These are phyloP conservation scores for Sporothrix humicola DNA, from an alignment of 2,329 filamentous ascomycete genomes.

Conservation along the genomic window DNA sequence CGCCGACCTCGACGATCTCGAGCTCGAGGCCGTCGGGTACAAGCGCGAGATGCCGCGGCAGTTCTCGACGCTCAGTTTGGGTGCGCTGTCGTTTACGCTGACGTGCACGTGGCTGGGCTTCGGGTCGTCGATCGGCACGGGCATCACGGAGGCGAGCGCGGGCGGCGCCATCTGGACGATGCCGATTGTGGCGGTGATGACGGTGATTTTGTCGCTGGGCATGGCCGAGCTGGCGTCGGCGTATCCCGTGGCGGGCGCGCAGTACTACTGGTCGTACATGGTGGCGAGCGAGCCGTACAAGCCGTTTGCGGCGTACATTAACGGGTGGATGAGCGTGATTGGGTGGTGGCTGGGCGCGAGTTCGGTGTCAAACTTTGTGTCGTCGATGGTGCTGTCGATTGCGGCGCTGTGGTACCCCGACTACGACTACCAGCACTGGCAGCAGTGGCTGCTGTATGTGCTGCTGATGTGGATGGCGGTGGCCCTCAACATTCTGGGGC, in stretches of 20 bases:
- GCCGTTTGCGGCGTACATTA: conserved; percentile 40
- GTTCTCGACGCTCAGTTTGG: conserved; percentile 42
- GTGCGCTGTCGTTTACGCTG: conserved; percentile 43
- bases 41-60: conserved; percentile 43
- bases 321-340: conserved; percentile 34
- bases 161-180: conserved; percentile 43
- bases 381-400: conserved; percentile 35
- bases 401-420: conserved; percentile 28
- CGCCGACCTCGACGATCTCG: conserved; percentile 40
- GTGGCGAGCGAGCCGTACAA: conserved; percentile 37
- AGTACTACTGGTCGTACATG: conserved; percentile 51
- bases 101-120: conserved; percentile 45
- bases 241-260: conserved; percentile 49
- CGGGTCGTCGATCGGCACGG: conserved; percentile 43
- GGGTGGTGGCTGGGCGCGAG: conserved; percentile 36
- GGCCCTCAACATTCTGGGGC: conserved; percentile 32
- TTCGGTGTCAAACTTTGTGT: conserved; percentile 34
- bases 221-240: conserved; percentile 38
- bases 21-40: conserved; percentile 45
- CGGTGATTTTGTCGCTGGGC: conserved; percentile 40
- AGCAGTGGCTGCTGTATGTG: conserved; percentile 30
- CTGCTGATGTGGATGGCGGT: conserved; percentile 33
- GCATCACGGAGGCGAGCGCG: conserved; percentile 41
- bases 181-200: conserved; percentile 41
- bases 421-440: conserved; percentile 33